Evolutionary conservation across 2,329 filamentous ascomycete genomes (phyloP).

Genomic region (Diplodia mutila): DNA sequence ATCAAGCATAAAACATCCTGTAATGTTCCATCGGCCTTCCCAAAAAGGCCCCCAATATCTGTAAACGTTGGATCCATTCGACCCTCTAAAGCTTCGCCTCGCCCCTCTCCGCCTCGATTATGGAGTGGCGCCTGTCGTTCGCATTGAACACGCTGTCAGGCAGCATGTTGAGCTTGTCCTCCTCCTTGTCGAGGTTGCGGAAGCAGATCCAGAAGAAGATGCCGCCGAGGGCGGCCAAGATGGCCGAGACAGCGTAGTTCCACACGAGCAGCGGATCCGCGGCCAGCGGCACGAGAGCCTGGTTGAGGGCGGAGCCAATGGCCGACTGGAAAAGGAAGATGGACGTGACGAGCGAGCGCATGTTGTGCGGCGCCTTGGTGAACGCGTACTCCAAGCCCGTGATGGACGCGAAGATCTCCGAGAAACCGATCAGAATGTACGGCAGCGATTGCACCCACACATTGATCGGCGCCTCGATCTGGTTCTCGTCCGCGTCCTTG

Average conservation of each 20-base stretch:
- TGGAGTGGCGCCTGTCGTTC: constrained; percentile 35
- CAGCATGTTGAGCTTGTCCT: constrained; percentile 71
- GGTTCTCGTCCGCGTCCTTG: constrained; percentile 39
- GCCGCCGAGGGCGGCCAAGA: constrained; percentile 66
- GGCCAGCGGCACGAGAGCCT: constrained; percentile 66
- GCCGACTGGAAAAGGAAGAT: constrained; percentile 73
- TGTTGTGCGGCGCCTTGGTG: constrained; percentile 77
- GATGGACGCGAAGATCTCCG: constrained; percentile 62
- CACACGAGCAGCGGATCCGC: constrained; percentile 69
- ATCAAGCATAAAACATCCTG: not conserved
- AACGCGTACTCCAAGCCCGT: constrained; percentile 76
- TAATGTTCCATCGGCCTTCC: not conserved
- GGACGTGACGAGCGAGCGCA: constrained; percentile 74
- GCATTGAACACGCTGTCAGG: constrained; percentile 42
- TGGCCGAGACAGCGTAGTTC: constrained; percentile 70
- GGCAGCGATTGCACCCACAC: constrained; percentile 60
- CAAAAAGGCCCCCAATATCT: not conserved
- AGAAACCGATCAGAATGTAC: constrained; percentile 59
- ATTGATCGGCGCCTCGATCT: constrained; percentile 61
- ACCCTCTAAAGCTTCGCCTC: not conserved
- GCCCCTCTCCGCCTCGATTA: constrained; percentile 8
- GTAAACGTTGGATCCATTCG: not conserved
- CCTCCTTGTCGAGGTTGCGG: constrained; percentile 65
- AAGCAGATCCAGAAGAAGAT: constrained; percentile 71
- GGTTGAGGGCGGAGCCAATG: constrained; percentile 70